phyloP scores from a whole-genome alignment of 1,284 basidiomycete species.

The Cystobasidiaceae sp. region DNA sequence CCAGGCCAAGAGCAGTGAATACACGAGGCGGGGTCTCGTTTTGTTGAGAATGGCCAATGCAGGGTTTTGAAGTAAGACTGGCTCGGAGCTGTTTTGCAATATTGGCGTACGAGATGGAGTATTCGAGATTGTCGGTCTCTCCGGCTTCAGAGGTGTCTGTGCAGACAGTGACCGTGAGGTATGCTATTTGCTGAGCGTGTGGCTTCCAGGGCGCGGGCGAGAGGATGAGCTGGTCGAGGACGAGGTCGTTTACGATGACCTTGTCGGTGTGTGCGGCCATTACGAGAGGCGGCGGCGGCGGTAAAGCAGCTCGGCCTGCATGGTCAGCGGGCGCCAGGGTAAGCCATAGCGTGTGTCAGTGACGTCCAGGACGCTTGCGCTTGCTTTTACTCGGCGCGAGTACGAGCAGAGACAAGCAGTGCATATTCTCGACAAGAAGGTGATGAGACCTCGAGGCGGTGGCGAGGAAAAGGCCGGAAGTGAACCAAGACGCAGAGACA shows the following conservation, averaged over 20 bases:
- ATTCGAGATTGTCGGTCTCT: conserved; percentile 55
- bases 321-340: no score
- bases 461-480: no score
- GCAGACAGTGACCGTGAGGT: conserved; percentile 55
- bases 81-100: conserved; percentile 44
- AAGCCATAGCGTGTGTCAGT: no score
- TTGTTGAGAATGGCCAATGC: conserved; percentile 35
- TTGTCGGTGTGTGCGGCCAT: conserved; percentile 33
- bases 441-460: no score
- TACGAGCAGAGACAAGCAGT: no score
- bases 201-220: conserved; percentile 18
- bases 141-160: conserved; percentile 57
- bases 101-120: conserved; percentile 51
- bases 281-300: conserved; percentile 33
- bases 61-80: conserved; percentile 36
- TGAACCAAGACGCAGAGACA: no score
- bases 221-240: conserved; percentile 16
- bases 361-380: no score
- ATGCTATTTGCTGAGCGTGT: conserved; percentile 54
- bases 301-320: no score
- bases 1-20: conserved; percentile 15
- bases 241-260: conserved; percentile 35
- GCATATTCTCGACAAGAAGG: no score
- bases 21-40: conserved; percentile 29
- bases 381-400: no score